These are phyloP conservation scores for Trametes pubescens DNA, from an alignment of 1,284 basidiomycete species.

Conservation along the genomic window DNA sequence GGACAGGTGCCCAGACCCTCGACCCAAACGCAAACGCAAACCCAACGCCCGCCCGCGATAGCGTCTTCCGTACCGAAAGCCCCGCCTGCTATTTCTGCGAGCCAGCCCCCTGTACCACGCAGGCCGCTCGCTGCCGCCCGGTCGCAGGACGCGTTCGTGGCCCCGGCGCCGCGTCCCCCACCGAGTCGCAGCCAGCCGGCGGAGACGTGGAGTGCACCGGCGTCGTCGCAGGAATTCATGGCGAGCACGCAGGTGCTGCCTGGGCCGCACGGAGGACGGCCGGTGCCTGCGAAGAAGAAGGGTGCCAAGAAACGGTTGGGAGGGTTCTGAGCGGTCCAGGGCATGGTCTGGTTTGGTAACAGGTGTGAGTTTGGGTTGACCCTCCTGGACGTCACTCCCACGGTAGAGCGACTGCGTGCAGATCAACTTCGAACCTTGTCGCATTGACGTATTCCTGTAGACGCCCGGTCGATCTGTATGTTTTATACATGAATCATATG, in stretches of 20 bases:
- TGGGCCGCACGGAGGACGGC: constrained; percentile 75
- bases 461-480: background rate
- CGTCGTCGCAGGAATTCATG: constrained; percentile 54
- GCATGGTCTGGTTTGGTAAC: background rate
- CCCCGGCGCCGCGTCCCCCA: constrained; percentile 10
- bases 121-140: constrained; percentile 23
- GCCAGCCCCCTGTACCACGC: constrained; percentile 22
- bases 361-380: background rate
- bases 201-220: constrained; percentile 13
- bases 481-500: background rate
- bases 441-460: background rate
- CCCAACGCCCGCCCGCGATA: constrained; percentile 36
- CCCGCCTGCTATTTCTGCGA: constrained; percentile 36
- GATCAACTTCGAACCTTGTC: constrained; percentile 13
- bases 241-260: constrained; percentile 76
- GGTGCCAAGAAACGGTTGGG: constrained; percentile 73
- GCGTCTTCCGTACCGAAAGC: constrained; percentile 21
- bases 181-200: constrained; percentile 32
- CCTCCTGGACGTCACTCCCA: background rate
- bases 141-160: constrained; percentile 17
- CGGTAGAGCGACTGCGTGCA: constrained; percentile 1
- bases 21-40: constrained; percentile 15
- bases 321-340: constrained; percentile 64
- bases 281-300: constrained; percentile 59
- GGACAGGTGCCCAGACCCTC: constrained; percentile 16